phyloP scores from a whole-genome alignment of 345 rosid species.

The Populus pruinosa region DNA sequence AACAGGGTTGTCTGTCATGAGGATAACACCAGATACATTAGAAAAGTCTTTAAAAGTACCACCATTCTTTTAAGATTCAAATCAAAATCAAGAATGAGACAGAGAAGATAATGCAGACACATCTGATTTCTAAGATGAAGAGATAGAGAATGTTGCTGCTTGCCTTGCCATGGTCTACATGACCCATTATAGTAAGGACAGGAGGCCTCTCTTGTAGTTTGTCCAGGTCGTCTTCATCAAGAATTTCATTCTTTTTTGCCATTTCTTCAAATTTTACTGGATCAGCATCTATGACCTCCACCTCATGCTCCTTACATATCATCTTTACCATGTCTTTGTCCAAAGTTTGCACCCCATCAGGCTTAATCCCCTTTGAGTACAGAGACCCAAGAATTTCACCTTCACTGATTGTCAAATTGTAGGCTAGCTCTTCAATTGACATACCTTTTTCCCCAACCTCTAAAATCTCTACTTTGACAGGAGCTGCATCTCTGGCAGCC shows the following conservation, averaged over 20 bases:
- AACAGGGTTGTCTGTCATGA: conserved; percentile 85
- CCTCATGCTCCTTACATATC: conserved; percentile 81
- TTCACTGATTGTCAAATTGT: conserved; percentile 69
- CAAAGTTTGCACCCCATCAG: conserved; percentile 92
- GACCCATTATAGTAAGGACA: conserved; percentile 99
- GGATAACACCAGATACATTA: conserved; percentile 30
- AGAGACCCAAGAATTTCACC: conserved; percentile 89
- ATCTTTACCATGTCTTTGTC: conserved; percentile 94
- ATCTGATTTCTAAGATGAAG: not conserved
- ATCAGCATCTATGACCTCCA: conserved; percentile 80
- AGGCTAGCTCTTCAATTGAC: conserved; percentile 85
- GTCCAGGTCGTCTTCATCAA: conserved; percentile 89
- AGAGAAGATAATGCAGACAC: not conserved
- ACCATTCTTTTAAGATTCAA: not conserved
- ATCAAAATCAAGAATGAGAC: not conserved
- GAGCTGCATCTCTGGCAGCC: conserved; percentile 95
- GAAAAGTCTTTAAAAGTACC: conserved; percentile 16
- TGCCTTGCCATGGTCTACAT: conserved; percentile 99
- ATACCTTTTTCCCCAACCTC: conserved; percentile 90
- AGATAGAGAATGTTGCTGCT: not conserved
- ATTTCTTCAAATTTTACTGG: conserved; percentile 75
- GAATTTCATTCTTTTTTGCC: conserved; percentile 79
- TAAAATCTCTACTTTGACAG: conserved; percentile 89
- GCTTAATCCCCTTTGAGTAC: conserved; percentile 86
- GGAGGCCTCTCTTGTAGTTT: conserved; percentile 92